Conservation (phyloP, 116 monocot genomes). For the Dioscorea cayenensis region DNA sequence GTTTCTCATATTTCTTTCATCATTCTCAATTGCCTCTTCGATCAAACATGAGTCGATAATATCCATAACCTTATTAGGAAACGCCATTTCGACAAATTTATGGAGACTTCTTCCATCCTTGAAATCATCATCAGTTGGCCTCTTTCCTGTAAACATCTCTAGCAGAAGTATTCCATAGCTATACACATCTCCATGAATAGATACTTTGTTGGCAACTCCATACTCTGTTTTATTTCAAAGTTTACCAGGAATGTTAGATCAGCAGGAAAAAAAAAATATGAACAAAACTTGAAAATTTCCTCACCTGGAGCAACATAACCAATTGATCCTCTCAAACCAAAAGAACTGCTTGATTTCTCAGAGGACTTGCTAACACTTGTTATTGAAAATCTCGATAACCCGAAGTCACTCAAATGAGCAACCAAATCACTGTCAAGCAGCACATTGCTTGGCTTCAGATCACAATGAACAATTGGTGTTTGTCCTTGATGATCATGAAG, state of each 20-base stretch:
- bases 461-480: slow-evolving; percentile 9
- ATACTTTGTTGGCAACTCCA: neutral
- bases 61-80: neutral
- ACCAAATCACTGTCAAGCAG: slow-evolving; percentile 16
- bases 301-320: neutral
- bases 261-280: neutral
- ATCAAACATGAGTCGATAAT: neutral
- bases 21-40: neutral
- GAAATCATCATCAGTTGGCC: neutral
- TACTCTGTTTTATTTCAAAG: neutral
- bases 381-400: neutral
- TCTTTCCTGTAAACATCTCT: slow-evolving; percentile 2
- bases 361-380: neutral
- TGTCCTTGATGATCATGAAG: slow-evolving; percentile 9
- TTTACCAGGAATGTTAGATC: neutral
- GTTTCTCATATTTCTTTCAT: too few species aligned
- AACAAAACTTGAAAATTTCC: neutral
- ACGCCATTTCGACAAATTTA: neutral
- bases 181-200: neutral
- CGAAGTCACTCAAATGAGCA: neutral
- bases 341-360: neutral
- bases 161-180: slow-evolving; percentile 3
- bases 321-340: neutral
- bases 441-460: slow-evolving; percentile 19
- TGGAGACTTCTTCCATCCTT: neutral